Percentiles rank a stretch among this genome's conserved stretches.
phyloP scores from a whole-genome alignment of 2,329 filamentous ascomycete genomes.

The Colletotrichum filicis region DNA sequence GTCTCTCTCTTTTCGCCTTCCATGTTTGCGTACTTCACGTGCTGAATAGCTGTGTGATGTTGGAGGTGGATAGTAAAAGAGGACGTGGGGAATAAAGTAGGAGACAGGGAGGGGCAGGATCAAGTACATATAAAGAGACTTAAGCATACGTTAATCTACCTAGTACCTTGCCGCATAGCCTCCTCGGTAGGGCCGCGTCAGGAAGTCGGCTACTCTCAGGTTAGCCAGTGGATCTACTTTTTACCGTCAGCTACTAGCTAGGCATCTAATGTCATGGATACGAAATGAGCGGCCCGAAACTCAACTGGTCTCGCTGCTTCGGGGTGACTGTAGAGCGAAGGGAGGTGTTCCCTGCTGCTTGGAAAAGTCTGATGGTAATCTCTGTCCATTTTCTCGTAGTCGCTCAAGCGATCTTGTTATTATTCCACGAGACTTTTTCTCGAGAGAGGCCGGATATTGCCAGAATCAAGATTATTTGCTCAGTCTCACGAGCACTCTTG shows the following conservation, averaged over 20 bases:
- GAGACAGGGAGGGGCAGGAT: background rate
- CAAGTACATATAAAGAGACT: background rate
- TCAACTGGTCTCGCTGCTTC: background rate
- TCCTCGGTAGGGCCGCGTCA: background rate
- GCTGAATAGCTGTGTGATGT: background rate
- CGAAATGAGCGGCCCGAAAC: background rate
- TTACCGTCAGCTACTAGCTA: background rate
- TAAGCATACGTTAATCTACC: background rate
- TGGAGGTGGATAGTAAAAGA: background rate
- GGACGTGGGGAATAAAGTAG: background rate
- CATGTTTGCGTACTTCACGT: background rate
- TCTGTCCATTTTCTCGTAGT: no score
- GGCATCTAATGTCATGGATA: background rate
- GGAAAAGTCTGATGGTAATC: background rate
- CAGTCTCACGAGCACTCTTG: no score
- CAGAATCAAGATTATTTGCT: no score
- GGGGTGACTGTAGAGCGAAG: background rate
- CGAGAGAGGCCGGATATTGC: background rate
- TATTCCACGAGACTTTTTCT: background rate
- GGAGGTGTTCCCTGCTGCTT: background rate
- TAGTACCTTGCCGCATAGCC: background rate
- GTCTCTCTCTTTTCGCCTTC: conserved; percentile 11
- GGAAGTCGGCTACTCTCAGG: background rate
- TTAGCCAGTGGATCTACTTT: background rate
- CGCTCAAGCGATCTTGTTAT: background rate